Evolutionary conservation across 2,329 filamentous ascomycete genomes (phyloP).

Genomic region (Arachnopeziza araneosa): DNA sequence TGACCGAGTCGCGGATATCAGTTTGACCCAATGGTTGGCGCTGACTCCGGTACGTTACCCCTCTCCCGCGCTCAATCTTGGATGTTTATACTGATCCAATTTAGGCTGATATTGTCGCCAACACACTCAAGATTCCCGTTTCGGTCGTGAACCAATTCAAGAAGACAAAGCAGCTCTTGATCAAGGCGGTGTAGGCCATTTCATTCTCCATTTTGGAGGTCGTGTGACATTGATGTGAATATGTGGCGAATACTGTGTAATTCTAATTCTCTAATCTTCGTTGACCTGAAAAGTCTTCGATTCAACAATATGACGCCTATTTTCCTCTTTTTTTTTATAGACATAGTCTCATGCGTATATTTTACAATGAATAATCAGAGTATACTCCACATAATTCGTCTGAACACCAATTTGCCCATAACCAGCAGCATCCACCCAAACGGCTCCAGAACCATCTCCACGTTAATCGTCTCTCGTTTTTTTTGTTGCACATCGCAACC

Average conservation of each 20-base stretch:
- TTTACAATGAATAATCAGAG: no score
- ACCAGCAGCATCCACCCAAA: no score
- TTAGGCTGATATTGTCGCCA: constrained; percentile 50
- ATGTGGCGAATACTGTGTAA: not conserved
- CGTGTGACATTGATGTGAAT: not conserved
- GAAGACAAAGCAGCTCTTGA: constrained; percentile 58
- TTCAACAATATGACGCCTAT: not conserved
- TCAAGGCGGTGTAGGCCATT: constrained; percentile 27
- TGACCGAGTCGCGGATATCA: constrained; percentile 61
- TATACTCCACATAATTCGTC: no score
- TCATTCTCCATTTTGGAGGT: not conserved
- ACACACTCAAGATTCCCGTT: constrained; percentile 52
- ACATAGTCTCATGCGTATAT: no score
- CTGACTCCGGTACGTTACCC: constrained; percentile 44
- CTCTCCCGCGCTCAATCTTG: not conserved
- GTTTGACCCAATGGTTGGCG: constrained; percentile 63
- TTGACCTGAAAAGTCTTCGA: not conserved
- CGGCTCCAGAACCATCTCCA: no score
- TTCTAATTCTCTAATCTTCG: not conserved
- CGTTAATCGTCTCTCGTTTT: no score
- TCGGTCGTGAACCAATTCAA: constrained; percentile 52
- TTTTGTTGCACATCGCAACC: no score
- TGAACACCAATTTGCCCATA: no score
- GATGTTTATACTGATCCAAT: not conserved
- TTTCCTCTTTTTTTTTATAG: no score